Evolutionary conservation across 2,329 filamentous ascomycete genomes (phyloP).

Genomic region (Cladophialophora yegresii): DNA sequence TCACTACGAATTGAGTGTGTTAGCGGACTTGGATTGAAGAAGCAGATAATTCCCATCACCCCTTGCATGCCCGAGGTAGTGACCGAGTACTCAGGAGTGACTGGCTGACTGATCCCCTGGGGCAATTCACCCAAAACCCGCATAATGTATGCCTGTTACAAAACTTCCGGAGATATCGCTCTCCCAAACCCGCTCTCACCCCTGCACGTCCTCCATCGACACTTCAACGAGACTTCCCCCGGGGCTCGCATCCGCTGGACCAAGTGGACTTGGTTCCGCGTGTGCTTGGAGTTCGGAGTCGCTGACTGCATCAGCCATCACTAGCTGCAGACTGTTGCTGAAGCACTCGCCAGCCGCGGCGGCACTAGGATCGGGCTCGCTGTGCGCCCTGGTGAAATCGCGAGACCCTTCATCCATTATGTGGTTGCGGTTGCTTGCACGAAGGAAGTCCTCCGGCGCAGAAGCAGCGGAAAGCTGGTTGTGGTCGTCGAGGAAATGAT

Average conservation of each 20-base stretch:
- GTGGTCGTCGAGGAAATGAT: neutral
- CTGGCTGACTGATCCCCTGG: neutral
- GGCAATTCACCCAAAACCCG: neutral
- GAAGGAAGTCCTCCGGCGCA: constrained; percentile 1
- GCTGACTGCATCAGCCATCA: neutral
- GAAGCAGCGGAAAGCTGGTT: neutral
- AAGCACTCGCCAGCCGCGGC: constrained; percentile 1
- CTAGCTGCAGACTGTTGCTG: neutral
- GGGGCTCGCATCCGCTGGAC: neutral
- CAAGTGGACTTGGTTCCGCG: neutral
- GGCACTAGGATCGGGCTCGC: constrained; percentile 17
- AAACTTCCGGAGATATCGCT: neutral
- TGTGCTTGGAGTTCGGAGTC: neutral
- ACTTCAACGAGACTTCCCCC: neutral
- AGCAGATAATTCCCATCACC: neutral
- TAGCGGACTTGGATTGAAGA: neutral
- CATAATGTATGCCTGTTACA: neutral
- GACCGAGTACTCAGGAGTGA: neutral
- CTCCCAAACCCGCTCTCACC: neutral
- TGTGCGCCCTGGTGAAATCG: constrained; percentile 16
- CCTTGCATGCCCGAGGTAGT: neutral
- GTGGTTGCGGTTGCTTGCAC: neutral
- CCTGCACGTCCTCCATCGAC: neutral
- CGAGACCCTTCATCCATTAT: neutral
- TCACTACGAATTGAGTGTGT: neutral